Evolutionary conservation across 2,329 filamentous ascomycete genomes (phyloP).

Genomic region (Lomentospora prolificans): DNA sequence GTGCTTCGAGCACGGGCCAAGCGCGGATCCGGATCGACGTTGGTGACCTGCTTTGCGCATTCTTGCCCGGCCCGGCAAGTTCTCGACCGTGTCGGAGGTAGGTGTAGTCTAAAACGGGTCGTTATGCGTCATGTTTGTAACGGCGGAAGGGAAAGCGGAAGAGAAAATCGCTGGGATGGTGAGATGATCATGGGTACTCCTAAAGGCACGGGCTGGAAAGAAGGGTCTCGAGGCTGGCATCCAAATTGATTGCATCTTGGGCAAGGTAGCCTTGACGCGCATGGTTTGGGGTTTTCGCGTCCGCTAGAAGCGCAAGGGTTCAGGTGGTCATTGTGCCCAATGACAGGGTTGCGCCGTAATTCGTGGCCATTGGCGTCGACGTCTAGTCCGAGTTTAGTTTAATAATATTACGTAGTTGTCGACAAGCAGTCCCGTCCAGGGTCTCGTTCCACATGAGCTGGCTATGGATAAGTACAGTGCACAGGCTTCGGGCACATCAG

Average conservation of each 20-base stretch:
- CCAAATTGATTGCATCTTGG: neutral
- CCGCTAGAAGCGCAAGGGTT: neutral
- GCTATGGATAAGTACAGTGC: neutral
- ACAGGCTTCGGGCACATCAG: neutral
- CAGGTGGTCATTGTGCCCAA: neutral
- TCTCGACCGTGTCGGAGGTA: neutral
- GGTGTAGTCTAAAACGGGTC: neutral
- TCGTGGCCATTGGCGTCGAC: no score
- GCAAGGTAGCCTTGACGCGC: neutral
- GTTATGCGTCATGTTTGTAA: neutral
- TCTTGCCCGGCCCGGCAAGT: neutral
- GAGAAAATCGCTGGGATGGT: no score
- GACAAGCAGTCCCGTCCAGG: no score
- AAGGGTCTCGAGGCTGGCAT: neutral
- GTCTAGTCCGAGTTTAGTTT: no score
- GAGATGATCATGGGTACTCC: no score
- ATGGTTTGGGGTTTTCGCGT: neutral
- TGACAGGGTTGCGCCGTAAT: neutral
- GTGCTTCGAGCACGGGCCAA: neutral
- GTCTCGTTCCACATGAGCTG: no score
- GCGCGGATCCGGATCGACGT: neutral
- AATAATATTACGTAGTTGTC: no score
- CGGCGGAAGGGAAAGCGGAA: neutral
- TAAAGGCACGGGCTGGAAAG: neutral
- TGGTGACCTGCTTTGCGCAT: neutral